Base-by-base conservation (phyloP, 768 basidiomycete species). In the Pleurotus platypus region DNA sequence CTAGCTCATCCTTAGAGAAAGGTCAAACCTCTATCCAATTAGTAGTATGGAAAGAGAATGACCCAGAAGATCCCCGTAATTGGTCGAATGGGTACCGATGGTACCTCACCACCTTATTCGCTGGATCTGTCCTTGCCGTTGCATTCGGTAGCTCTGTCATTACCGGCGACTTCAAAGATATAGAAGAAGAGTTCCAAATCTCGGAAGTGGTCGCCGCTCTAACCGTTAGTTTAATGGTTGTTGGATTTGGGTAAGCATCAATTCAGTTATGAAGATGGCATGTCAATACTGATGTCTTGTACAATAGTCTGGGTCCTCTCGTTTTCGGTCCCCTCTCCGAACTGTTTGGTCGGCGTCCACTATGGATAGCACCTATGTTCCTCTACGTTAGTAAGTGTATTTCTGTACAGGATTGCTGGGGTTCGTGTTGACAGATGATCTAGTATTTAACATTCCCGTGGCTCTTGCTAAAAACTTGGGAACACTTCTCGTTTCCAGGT, bases 41-140 rank as follows among this genome's bases (percentile, higher is more conserved):
- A 51, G 74, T 77, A 35, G 70, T 68, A 22, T 76, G 69, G 68
- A 66, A 63, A 55, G 68, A 66, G 15, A 63, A 69, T 57, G 76
- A 76, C 54, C 69, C 72, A 3, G 70, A 73, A 57, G 73, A 77
- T 66, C 76, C 75, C 13, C 66, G 72, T 38, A 75, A 74, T 43
- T 73, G 68, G 68, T 66, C 69, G 15, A 55, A 58, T 24, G 18
- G 60, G 40, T 70, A 68, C 60, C 66, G 67, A 49, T 71, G 69
- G 74, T 71, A 66, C 47, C 59, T 72, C 43, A 72, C 72, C 15
- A 61, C 58, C 39, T 58, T 72, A 4, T 65, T 63, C 20, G 70
- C 71, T 2, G 55, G 67, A 20, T 63, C 69, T 35, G 71, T 72
- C 55, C 69, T 73, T 22, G 63, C 69, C 22, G 72, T 72, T 24